Evolutionary conservation across 441 rosid genomes (phyloP).

Genomic region (Pelargonium fulgidum): DNA sequence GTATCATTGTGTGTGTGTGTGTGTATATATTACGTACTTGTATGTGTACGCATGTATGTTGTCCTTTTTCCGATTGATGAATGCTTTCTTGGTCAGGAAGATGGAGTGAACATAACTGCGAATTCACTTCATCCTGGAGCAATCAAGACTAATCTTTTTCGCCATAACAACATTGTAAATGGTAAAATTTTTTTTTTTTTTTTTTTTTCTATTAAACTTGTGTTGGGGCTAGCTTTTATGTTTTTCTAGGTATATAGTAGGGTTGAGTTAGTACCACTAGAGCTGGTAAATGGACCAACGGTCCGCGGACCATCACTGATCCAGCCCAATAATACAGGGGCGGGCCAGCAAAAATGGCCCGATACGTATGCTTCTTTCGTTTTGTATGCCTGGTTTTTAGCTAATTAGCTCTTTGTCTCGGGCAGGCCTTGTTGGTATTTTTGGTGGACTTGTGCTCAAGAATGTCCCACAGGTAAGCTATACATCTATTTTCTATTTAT

Average conservation of each 20-base stretch:
- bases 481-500: not conserved
- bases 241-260: not conserved
- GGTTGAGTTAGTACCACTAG: not conserved
- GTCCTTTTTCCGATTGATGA: not conserved
- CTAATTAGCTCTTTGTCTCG: not conserved
- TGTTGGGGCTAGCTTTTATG: conserved; percentile 11
- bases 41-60: too few relatives aligned
- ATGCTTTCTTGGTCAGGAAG: conserved; percentile 37
- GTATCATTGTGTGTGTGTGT: too few relatives aligned
- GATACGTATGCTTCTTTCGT: not conserved
- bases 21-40: not conserved
- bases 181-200: conserved; percentile 24
- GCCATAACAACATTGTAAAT: conserved; percentile 25
- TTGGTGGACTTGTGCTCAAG: conserved; percentile 45
- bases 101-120: conserved; percentile 50
- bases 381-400: not conserved
- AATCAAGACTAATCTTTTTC: conserved; percentile 49
- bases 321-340: too few relatives aligned
- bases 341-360: too few relatives aligned
- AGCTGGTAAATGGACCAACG: too few relatives aligned
- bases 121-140: conserved; percentile 59
- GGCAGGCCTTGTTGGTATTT: conserved; percentile 35
- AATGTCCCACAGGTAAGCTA: conserved; percentile 48
- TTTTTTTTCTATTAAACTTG: not conserved
- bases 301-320: too few relatives aligned